Evolutionary conservation across 768 basidiomycete genomes (phyloP).

Genomic region (Tricholoma flavovirens): DNA sequence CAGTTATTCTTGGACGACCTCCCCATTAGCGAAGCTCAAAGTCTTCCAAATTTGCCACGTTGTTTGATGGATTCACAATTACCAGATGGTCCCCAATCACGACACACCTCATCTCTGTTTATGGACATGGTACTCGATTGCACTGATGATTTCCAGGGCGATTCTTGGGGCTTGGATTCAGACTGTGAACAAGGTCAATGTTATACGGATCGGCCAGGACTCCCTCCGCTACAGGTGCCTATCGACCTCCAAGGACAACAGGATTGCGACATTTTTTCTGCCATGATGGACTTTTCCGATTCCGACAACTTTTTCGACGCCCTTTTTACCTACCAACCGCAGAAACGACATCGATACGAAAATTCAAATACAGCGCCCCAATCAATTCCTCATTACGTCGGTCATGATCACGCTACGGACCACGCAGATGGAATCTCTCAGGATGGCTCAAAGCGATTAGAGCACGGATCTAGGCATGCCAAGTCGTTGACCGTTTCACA

Average conservation of each 20-base stretch:
- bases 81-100: slow-evolving; percentile 4
- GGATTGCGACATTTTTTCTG: slow-evolving; percentile 1
- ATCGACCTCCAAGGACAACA: not conserved
- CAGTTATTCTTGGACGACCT: slow-evolving; percentile 11
- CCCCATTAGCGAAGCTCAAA: slow-evolving; percentile 2
- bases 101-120: slow-evolving; percentile 5
- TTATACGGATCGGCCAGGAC: not conserved
- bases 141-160: slow-evolving; percentile 5
- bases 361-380: not conserved
- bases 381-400: not conserved
- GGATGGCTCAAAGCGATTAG: not conserved
- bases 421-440: slow-evolving; percentile 1
- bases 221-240: not conserved
- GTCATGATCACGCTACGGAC: slow-evolving; percentile 10
- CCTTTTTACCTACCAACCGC: not conserved
- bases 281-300: slow-evolving; percentile 11
- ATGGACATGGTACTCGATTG: slow-evolving; percentile 4
- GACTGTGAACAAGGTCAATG: not conserved
- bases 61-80: not conserved
- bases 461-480: slow-evolving; percentile 6
- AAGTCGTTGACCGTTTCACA: not conserved
- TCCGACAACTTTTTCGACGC: slow-evolving; percentile 2
- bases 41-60: not conserved
- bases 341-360: slow-evolving; percentile 1
- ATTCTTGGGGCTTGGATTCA: slow-evolving; percentile 4